These are phyloP conservation scores for Helotiales sp. DNA, from an alignment of 2,329 filamentous ascomycete genomes.

Conservation along the genomic window DNA sequence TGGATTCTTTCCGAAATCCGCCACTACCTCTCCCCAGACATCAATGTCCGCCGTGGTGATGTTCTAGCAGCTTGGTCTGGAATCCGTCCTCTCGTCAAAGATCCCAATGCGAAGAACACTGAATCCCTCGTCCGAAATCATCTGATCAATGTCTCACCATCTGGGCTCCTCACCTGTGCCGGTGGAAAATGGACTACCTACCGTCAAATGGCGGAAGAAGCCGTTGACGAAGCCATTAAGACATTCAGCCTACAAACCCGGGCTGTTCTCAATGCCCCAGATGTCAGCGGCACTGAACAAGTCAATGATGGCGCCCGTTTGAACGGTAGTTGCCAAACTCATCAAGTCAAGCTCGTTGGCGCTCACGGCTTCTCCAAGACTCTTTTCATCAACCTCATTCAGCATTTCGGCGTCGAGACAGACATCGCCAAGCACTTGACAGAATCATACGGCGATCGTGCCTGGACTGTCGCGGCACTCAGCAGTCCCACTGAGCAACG, in stretches of 20 bases:
- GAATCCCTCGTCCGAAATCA: constrained; percentile 89
- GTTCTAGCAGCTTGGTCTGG: constrained; percentile 92
- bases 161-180: constrained; percentile 82
- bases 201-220: constrained; percentile 90
- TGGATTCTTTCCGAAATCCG: constrained; percentile 88
- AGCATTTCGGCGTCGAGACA: constrained; percentile 90
- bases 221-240: constrained; percentile 78
- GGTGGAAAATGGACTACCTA: constrained; percentile 95
- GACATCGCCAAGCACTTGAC: constrained; percentile 90
- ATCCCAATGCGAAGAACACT: constrained; percentile 84
- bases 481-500: constrained; percentile 76
- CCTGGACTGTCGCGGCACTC: constrained; percentile 86
- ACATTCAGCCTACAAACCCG: constrained; percentile 67
- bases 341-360: constrained; percentile 79
- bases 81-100: constrained; percentile 83
- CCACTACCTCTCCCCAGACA: constrained; percentile 81
- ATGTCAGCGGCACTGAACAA: constrained; percentile 71
- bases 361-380: constrained; percentile 89
- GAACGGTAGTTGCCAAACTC: constrained; percentile 80
- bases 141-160: constrained; percentile 77
- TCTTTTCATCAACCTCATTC: constrained; percentile 92
- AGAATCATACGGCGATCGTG: constrained; percentile 87
- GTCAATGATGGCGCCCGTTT: constrained; percentile 73
- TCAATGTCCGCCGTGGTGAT: constrained; percentile 82
- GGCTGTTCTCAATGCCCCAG: constrained; percentile 63